These are phyloP conservation scores for Aspergillus luchuensis DNA, from an alignment of 2,329 filamentous ascomycete genomes.

Conservation along the genomic window DNA sequence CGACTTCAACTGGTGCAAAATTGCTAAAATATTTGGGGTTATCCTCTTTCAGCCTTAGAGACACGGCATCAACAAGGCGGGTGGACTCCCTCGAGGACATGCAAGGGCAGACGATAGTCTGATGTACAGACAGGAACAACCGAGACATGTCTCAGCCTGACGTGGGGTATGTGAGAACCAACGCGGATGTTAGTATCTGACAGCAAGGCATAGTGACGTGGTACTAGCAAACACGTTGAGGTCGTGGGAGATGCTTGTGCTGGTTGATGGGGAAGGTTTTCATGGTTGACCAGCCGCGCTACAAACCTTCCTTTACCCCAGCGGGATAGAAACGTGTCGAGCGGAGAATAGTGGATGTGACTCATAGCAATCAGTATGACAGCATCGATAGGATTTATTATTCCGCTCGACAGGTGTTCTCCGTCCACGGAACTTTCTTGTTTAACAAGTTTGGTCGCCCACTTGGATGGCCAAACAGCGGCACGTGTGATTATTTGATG, in stretches of 20 bases:
- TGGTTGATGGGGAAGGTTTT: not conserved
- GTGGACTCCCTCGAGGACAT: not conserved
- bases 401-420: not conserved
- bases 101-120: not conserved
- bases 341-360: not conserved
- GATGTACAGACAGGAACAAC: not conserved
- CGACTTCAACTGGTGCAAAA: not conserved
- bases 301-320: not conserved
- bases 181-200: not conserved
- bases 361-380: not conserved
- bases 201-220: not conserved
- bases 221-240: not conserved
- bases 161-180: not conserved
- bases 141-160: not conserved
- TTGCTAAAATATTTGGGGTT: too few relatives aligned
- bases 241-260: not conserved
- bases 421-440: not conserved
- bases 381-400: not conserved
- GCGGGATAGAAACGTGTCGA: not conserved
- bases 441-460: not conserved
- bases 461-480: not conserved
- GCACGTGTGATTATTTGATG: not conserved
- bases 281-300: not conserved
- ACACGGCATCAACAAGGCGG: not conserved
- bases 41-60: not conserved